Evolutionary conservation across 306 rosid genomes (phyloP), one percentile per base, ranked within the genome.

Genomic region (Lablab purpureus): DNA sequence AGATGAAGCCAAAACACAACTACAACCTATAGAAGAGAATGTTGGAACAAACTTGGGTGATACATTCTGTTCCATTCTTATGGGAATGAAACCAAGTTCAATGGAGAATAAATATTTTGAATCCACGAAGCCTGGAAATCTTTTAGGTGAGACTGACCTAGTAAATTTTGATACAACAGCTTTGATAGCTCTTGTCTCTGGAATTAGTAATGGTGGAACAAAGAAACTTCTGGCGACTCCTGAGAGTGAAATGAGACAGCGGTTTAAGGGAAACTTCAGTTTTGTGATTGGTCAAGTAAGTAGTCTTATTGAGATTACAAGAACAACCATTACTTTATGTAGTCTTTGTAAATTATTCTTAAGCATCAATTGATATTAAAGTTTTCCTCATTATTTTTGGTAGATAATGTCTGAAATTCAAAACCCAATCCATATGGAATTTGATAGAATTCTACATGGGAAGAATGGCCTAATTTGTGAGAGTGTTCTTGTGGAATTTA

Each of bases 131-230:
- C 19, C 81, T 21, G 60, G 67, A 50, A 58, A 27, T 46, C 64
- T 58, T 40, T 62, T 82, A 77, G 81, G 69, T 64, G 86, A 84
- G 50, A 83, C 72, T 63, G 82, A 91, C 77, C 69, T 88, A 50
- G 74, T 92, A 25, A 91, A 94, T 76, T 91, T 92, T 76, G 97
- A 91, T 84, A 94, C 99, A n/a, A 94, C 98, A 18, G 89, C 99
- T 67, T 82, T 94, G 89, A 90, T 94, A 84, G 99, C 99, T 55
- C 76, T 88, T 68, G 91, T 94, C 10, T 89, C 99, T 4, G 97
- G 90, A 59, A 94, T 91, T 66, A 92, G 99, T 83, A 94, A 92
- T 85, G 98, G 94, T 6, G 86, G 88, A 74, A 81, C 85, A 28
- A 45, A 80, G 67, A 91, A 89, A 78, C 88, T 94, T 65, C 90